These are phyloP conservation scores for Apostasia ramifera DNA, from an alignment of 106 monocot genomes.

Conservation along the genomic window DNA sequence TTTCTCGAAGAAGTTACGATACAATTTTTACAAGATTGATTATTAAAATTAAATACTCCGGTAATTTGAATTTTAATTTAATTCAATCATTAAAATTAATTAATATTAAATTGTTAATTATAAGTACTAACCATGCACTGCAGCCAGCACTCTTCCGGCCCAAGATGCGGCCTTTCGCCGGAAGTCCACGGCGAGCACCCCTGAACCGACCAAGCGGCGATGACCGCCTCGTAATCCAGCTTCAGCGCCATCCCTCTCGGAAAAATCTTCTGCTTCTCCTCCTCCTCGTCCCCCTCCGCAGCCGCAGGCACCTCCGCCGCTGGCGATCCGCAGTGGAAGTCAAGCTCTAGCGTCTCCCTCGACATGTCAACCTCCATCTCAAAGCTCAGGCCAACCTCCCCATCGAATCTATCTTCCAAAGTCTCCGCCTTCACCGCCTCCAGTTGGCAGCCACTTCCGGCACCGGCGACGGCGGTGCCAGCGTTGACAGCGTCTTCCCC, in stretches of 20 bases:
- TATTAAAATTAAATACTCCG: too few relatives aligned
- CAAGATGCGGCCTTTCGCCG: conserved; percentile 56
- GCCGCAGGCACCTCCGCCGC: conserved; percentile 1
- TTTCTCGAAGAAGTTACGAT: too few relatives aligned
- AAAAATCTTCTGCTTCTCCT: neutral
- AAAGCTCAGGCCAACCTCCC: neutral
- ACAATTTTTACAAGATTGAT: too few relatives aligned
- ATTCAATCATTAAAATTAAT: neutral
- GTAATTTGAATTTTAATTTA: neutral
- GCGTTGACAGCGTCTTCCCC: neutral
- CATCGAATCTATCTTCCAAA: neutral
- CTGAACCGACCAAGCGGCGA: conserved; percentile 38
- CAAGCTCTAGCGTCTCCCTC: conserved; percentile 47
- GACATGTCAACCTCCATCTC: conserved; percentile 21
- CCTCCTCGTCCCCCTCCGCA: neutral
- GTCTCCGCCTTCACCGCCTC: conserved; percentile 25
- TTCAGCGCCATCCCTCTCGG: conserved; percentile 23
- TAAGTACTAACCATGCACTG: conserved; percentile 35
- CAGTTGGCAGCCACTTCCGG: neutral
- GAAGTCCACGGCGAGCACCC: conserved; percentile 62
- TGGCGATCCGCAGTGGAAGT: conserved; percentile 32
- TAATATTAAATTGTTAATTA: neutral
- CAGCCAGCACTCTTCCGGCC: conserved; percentile 41
- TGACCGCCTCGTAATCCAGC: conserved; percentile 66
- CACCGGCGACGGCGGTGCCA: too few relatives aligned